Base-by-base conservation (phyloP, 2,329 filamentous ascomycete genomes). In the Cercospora sojina region DNA sequence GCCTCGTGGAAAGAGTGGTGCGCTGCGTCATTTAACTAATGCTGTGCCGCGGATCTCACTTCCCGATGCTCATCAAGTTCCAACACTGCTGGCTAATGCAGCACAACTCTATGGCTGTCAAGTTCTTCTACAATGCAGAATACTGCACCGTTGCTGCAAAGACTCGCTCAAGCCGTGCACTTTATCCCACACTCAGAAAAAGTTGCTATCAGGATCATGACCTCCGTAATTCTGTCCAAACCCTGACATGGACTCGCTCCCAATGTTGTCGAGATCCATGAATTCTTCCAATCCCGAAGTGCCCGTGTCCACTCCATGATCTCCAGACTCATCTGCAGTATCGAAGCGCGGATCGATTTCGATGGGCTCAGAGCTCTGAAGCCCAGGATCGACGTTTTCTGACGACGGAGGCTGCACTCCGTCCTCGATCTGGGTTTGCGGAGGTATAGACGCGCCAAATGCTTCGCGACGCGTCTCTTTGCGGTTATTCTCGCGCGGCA, bases 391-490 rank as follows among this genome's bases (percentile, higher is more conserved):
- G 23, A 71, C 57, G 59, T 68, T 69, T 0, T 65, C 60, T 27
- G 65, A 43, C 3, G 41, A 8, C 18, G 79, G 79, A n/a, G 75
- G 70, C 7, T 79, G 77, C 2, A 80, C 62, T 0, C 80, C 79
- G 23, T 83, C 80, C 3, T 77, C 66, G 23, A 84, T 75, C 38
- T 73, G 71, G 2, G 76, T 75, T 4, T 73, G 72, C 3, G 76
- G 67, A 10, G 82, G 81, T 4, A 83, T 71, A 4, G 80, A 77
- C 1, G 69, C 64, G 1, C 80, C 80, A 61, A 84, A 79, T 0
- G 83, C 83, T n/a, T 77, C 76, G 3, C 77, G 64, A 16, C 82
- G 73, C 16, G 77, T 74, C 3, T 74, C 71, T 55, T 73, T 72
- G 5, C 74, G 65, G 2, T 74, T 70, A 13, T 80, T 79, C 1